These are phyloP conservation scores for Puccinia triticina DNA, from an alignment of 1,284 basidiomycete genomes.

Conservation along the genomic window DNA sequence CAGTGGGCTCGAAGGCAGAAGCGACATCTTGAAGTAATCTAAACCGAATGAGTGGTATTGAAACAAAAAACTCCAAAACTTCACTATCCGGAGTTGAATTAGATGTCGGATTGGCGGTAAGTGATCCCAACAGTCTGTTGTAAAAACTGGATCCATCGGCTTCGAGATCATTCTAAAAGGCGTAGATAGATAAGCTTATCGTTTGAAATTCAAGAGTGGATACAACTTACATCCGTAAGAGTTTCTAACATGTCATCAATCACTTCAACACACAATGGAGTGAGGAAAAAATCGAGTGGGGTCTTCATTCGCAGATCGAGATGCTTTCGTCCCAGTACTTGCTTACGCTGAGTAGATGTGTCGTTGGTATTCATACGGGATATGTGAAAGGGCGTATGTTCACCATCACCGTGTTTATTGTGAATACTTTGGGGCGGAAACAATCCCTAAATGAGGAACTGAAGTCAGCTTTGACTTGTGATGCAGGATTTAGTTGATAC, in stretches of 20 bases:
- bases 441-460: constrained; percentile 3
- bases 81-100: background rate
- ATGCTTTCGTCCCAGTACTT: constrained; percentile 28
- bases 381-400: background rate
- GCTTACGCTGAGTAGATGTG: background rate
- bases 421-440: constrained; percentile 36
- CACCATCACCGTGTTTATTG: background rate
- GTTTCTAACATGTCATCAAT: constrained; percentile 25
- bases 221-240: constrained; percentile 7
- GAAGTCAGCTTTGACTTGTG: background rate
- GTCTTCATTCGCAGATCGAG: constrained; percentile 42
- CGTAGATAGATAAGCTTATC: background rate
- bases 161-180: background rate
- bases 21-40: constrained; percentile 32
- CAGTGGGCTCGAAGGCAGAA: constrained; percentile 17
- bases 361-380: background rate
- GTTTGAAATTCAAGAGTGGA: background rate
- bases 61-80: constrained; percentile 28
- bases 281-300: constrained; percentile 29
- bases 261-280: constrained; percentile 29
- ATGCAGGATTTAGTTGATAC: background rate
- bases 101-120: constrained; percentile 2
- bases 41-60: constrained; percentile 35
- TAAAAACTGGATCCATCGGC: constrained; percentile 10
- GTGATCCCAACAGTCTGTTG: constrained; percentile 22